Evolutionary conservation across 345 rosid species (phyloP).

Genomic region (Sisymbrium altissimum): DNA sequence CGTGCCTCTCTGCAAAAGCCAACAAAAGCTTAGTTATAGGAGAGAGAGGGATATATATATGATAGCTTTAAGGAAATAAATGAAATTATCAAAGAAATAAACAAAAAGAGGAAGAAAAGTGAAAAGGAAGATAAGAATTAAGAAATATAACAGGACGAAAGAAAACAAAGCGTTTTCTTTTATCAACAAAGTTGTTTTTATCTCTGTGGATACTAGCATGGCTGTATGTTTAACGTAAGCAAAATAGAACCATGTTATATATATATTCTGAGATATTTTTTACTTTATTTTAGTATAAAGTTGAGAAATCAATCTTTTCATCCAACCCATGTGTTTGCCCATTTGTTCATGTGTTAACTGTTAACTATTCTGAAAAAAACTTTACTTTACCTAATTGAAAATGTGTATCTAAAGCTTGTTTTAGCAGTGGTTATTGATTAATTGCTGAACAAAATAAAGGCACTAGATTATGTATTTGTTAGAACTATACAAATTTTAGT

Average conservation of each 20-base stretch:
- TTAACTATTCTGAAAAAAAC: background rate
- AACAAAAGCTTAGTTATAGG: conserved; percentile 39
- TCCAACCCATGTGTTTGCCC: conserved; percentile 26
- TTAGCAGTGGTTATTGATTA: background rate
- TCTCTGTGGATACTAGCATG: conserved; percentile 18
- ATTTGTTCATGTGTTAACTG: conserved; percentile 13
- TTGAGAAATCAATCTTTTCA: conserved; percentile 11
- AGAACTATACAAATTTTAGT: background rate
- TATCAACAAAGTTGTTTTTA: conserved; percentile 25
- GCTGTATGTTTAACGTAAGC: conserved; percentile 27
- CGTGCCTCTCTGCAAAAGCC: conserved; percentile 80
- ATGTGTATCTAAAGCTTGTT: background rate
- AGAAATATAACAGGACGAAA: conserved; percentile 31
- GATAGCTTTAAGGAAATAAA: conserved; percentile 37
- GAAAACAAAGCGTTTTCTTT: conserved; percentile 25
- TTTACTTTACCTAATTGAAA: background rate
- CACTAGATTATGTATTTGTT: background rate
- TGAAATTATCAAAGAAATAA: conserved; percentile 32
- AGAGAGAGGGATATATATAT: conserved; percentile 42
- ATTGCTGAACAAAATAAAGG: background rate
- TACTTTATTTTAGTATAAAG: conserved; percentile 22
- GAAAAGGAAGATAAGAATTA: conserved; percentile 26
- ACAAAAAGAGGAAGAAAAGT: conserved; percentile 39
- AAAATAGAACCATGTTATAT: background rate
- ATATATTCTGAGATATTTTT: background rate